These are phyloP conservation scores for Phellopilus nigrolimitatus DNA, from an alignment of 1,284 basidiomycete genomes.

Conservation along the genomic window DNA sequence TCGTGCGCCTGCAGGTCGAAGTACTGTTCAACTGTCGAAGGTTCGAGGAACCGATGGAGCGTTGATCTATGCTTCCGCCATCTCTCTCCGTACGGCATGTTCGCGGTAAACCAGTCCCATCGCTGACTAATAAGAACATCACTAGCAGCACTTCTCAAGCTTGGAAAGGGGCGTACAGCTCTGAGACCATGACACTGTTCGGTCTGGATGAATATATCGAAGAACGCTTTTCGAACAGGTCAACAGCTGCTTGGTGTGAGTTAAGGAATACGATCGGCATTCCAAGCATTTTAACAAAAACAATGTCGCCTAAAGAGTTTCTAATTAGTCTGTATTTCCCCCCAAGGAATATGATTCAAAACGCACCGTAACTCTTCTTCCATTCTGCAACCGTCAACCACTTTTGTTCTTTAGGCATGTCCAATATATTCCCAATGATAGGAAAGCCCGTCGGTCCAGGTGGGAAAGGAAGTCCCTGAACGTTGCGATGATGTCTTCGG, in stretches of 20 bases:
- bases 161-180: conserved; percentile 33
- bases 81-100: conserved; percentile 25
- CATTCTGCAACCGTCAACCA: conserved; percentile 20
- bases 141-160: not conserved
- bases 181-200: conserved; percentile 37
- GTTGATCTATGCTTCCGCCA: conserved; percentile 25
- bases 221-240: conserved; percentile 64
- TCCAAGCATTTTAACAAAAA: conserved; percentile 31
- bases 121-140: not conserved
- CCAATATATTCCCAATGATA: conserved; percentile 21
- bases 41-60: conserved; percentile 26
- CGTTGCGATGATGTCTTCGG: not conserved
- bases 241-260: conserved; percentile 45
- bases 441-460: conserved; percentile 22
- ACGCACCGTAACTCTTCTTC: conserved; percentile 21
- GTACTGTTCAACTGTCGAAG: conserved; percentile 20
- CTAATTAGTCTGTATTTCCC: not conserved
- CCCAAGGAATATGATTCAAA: not conserved
- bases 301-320: conserved; percentile 46
- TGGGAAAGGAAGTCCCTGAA: conserved; percentile 4
- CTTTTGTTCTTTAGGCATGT: conserved; percentile 19
- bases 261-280: conserved; percentile 49
- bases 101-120: conserved; percentile 6
- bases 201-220: conserved; percentile 70
- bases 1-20: conserved; percentile 23